Evolutionary conservation across 1,284 basidiomycete genomes (phyloP).

Genomic region (Cryptococcus hybrid): DNA sequence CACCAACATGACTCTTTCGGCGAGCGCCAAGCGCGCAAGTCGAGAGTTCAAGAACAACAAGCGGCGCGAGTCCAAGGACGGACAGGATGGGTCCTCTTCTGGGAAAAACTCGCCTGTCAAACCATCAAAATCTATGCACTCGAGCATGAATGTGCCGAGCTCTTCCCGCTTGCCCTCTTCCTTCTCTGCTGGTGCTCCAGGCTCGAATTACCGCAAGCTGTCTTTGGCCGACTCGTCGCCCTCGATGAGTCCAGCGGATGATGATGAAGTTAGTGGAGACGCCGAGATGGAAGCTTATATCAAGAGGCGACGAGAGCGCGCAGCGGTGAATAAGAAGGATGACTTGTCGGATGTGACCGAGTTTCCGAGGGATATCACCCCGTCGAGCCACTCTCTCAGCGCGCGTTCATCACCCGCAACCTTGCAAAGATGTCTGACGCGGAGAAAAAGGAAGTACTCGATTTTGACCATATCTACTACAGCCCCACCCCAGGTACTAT

Average conservation of each 20-base stretch:
- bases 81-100: constrained; percentile 10
- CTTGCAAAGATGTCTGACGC: constrained; percentile 71
- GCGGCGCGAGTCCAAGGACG: constrained; percentile 22
- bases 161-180: constrained; percentile 34
- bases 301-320: constrained; percentile 78
- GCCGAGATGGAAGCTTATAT: constrained; percentile 98
- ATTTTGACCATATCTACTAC: constrained; percentile 82
- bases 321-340: constrained; percentile 67
- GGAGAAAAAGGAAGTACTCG: constrained; percentile 87
- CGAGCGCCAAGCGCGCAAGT: constrained; percentile 37
- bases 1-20: constrained; percentile 40
- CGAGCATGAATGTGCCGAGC: constrained; percentile 31
- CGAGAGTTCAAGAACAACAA: constrained; percentile 16
- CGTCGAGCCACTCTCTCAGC: constrained; percentile 67
- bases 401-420: constrained; percentile 48
- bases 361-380: constrained; percentile 85
- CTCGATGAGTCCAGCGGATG: constrained; percentile 62
- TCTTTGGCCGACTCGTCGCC: constrained; percentile 50
- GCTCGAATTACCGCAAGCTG: constrained; percentile 21
- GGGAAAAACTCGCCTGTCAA: constrained; percentile 27
- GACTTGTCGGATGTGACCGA: constrained; percentile 85
- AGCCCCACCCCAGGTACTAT: constrained; percentile 25
- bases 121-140: constrained; percentile 42
- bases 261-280: constrained; percentile 88
- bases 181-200: constrained; percentile 35